Evolutionary conservation across 768 basidiomycete genomes (phyloP).

Genomic region (Rhodotorula toruloides): DNA sequence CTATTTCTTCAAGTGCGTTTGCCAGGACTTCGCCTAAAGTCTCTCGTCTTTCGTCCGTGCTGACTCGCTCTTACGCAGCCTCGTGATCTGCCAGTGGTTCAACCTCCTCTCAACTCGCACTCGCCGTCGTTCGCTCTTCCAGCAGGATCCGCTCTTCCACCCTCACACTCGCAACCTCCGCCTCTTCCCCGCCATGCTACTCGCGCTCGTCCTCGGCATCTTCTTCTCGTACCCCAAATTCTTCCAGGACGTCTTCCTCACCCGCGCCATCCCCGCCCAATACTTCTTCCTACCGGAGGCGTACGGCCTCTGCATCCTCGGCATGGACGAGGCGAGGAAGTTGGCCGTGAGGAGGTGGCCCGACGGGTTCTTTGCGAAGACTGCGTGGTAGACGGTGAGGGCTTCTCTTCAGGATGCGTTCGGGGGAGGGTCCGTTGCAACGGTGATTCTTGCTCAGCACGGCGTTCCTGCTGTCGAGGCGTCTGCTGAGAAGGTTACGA

Average conservation of each 20-base stretch:
- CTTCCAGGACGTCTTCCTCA: slow-evolving; percentile 54
- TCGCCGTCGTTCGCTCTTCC: slow-evolving; percentile 56
- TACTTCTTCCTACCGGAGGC: slow-evolving; percentile 56
- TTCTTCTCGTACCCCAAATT: slow-evolving; percentile 47
- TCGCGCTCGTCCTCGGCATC: slow-evolving; percentile 52
- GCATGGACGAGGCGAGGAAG: slow-evolving; percentile 47
- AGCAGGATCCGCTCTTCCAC: slow-evolving; percentile 52
- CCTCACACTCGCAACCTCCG: slow-evolving; percentile 48
- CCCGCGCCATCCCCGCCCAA: slow-evolving; percentile 51
- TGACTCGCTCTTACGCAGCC: slow-evolving; percentile 29
- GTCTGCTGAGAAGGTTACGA: too few species aligned
- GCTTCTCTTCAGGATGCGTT: too few species aligned
- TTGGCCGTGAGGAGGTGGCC: slow-evolving; percentile 44
- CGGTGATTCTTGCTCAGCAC: too few species aligned
- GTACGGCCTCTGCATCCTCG: slow-evolving; percentile 47
- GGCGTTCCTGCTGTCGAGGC: too few species aligned
- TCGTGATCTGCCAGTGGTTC: slow-evolving; percentile 61
- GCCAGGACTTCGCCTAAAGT: too few species aligned
- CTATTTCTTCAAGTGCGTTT: slow-evolving; percentile 49
- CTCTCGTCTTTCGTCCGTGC: slow-evolving; percentile 40
- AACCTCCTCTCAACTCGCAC: slow-evolving; percentile 59
- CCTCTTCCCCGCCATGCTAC: slow-evolving; percentile 53
- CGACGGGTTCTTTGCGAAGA: slow-evolving; percentile 42
- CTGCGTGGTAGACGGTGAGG: slow-evolving; percentile 44
- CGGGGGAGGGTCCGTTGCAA: too few species aligned